These are phyloP conservation scores for Aureobasidium sp. DNA, from an alignment of 2,329 filamentous ascomycete species.

Conservation along the genomic window DNA sequence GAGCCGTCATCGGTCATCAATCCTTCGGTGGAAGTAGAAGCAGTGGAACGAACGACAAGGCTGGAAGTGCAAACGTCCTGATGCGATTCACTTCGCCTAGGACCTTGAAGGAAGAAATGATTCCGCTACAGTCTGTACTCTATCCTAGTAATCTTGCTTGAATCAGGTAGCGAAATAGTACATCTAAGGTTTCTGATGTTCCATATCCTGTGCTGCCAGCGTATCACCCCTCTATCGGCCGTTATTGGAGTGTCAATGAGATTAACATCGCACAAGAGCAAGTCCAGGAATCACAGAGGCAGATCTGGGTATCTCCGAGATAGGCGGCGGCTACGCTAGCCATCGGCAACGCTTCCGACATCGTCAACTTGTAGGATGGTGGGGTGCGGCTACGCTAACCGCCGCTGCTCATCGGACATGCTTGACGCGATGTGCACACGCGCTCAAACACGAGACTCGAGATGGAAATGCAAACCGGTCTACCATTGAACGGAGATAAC, in stretches of 20 bases:
- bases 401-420: not conserved
- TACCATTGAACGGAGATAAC: not conserved
- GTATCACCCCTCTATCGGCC: not conserved
- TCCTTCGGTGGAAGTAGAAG: conserved; percentile 48
- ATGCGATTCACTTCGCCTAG: conserved; percentile 1
- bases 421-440: not conserved
- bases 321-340: not conserved
- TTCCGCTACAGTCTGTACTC: conserved; percentile 1
- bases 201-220: not conserved
- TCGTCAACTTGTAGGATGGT: not conserved
- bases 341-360: not conserved
- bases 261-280: not conserved
- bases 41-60: conserved; percentile 53
- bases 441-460: no score
- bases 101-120: conserved; percentile 3
- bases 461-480: not conserved
- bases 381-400: conserved; percentile 8
- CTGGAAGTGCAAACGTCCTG: conserved; percentile 33
- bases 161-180: not conserved
- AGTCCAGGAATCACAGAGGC: not conserved
- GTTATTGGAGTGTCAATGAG: not conserved
- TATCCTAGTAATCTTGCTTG: conserved; percentile 6
- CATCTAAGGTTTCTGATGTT: not conserved
- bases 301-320: not conserved
- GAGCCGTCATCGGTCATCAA: conserved; percentile 50